Evolutionary conservation across 1,139 yeast species (phyloP).

Genomic region (Candida sp.): DNA sequence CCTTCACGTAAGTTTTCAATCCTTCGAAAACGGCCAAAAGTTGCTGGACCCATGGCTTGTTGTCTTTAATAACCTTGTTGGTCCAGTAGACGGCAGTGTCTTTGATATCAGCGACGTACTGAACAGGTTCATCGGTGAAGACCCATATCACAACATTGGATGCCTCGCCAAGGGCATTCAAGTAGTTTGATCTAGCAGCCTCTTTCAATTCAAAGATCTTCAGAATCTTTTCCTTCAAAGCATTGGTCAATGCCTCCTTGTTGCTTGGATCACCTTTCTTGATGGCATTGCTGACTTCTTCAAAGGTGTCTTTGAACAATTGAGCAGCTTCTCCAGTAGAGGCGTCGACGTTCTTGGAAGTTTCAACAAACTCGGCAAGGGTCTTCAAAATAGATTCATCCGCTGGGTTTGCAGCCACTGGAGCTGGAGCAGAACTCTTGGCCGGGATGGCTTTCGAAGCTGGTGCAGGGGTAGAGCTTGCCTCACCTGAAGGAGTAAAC

Average conservation of each 20-base stretch:
- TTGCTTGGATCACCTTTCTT: constrained; percentile 57
- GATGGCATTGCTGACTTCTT: constrained; percentile 66
- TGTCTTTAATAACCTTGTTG: constrained; percentile 80
- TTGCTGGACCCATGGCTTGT: constrained; percentile 79
- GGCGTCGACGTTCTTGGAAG: constrained; percentile 66
- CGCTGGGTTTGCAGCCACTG: constrained; percentile 61
- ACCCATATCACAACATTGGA: constrained; percentile 94
- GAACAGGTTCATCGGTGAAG: constrained; percentile 69
- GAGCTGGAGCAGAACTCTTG: constrained; percentile 30
- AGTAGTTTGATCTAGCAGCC: constrained; percentile 71
- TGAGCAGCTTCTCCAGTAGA: constrained; percentile 63
- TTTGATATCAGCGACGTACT: constrained; percentile 79
- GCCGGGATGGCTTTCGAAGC: not conserved
- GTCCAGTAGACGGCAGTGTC: constrained; percentile 97
- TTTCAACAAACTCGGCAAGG: constrained; percentile 63
- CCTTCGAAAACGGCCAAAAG: constrained; percentile 69
- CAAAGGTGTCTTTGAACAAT: constrained; percentile 62
- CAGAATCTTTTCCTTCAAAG: constrained; percentile 67
- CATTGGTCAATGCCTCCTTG: constrained; percentile 56
- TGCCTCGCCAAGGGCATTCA: constrained; percentile 89
- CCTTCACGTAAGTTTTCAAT: constrained; percentile 74
- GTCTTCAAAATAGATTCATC: constrained; percentile 54
- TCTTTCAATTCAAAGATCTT: constrained; percentile 72
- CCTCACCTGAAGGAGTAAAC: constrained; percentile 13
- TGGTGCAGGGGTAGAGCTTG: constrained; percentile 11